Evolutionary conservation across 768 basidiomycete species (phyloP), one percentile per base, ranked within the genome.

Genomic region (Leccinum boreale): DNA sequence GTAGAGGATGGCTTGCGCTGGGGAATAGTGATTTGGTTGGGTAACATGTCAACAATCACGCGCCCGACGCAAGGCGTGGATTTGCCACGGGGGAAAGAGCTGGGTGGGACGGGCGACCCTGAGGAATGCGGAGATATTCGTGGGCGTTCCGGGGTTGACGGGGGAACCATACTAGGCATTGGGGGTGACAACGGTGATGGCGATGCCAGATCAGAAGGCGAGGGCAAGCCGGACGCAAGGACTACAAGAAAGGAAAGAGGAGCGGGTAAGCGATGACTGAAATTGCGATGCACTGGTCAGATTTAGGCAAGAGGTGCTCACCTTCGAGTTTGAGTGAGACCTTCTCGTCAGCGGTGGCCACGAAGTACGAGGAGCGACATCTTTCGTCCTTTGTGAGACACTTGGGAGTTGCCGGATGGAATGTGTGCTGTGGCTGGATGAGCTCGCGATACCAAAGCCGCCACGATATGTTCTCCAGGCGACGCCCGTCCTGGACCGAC

Each of bases 391-490:
- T 62, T 46, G 56, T 53, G 23, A 33, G 31, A 17, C 69, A 65
- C 39, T 72, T 67, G 12, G 73, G 72, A 9, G 72, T 70, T 42
- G 67, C 58, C 1, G 71, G 67, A 12, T 63, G 69, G 49, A 58
- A 67, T n/a, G 66, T 12, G 21, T 48, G 21, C 33, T 74, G 74
- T 28, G 73, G 60, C 29, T 74, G 69, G 52, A 78, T 70, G 66
- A 88, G 75, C 60, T 89, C 83, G 61, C 85, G 81, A 68, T 88
- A 83, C 87, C 90, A 90, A 8, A 94, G 75, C 53, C 92, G 78
- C 92, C 92, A 95, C 3, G 89, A 85, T 54, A 94, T 86, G 66
- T 95, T 93, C 74, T 94, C 92, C 28, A 94, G 80, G 28, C 92
- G 75, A 6, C 77, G 79, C n/a, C 93, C 93, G 64, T 94, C 87